A percentile compares a stretch with the other conserved stretches of the same genome.
phyloP scores from a whole-genome alignment of 768 basidiomycete species.

The Ephemerocybe angulata region DNA sequence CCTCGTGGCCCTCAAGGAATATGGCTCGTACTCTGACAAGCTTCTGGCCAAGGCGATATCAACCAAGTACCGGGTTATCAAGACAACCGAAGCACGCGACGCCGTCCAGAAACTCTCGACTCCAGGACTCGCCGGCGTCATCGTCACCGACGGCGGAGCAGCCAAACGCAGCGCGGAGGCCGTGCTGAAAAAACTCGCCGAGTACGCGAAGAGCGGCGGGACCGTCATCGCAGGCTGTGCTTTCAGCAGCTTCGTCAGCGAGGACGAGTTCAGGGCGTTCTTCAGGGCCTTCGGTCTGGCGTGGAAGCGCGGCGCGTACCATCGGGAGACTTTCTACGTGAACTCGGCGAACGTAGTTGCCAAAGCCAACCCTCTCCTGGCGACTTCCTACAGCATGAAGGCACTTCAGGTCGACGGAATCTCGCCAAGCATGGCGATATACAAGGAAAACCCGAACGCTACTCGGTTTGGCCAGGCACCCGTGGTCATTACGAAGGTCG shows the following conservation, averaged over 20 bases:
- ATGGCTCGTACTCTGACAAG: too few relatives aligned
- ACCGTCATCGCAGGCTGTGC: constrained; percentile 31
- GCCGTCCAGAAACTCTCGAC: constrained; percentile 25
- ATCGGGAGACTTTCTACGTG: constrained; percentile 33
- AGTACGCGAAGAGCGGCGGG: constrained; percentile 35
- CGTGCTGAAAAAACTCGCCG: constrained; percentile 28
- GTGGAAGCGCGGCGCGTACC: constrained; percentile 38
- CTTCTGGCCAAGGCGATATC: constrained; percentile 23
- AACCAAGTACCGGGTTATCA: constrained; percentile 19
- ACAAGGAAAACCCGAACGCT: constrained; percentile 18
- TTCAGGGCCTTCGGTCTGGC: constrained; percentile 30
- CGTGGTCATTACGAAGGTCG: constrained; percentile 21
- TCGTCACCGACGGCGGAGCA: constrained; percentile 36
- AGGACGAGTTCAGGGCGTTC: constrained; percentile 22
- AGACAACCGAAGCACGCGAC: constrained; percentile 12
- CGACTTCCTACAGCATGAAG: constrained; percentile 39
- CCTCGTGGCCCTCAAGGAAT: too few relatives aligned
- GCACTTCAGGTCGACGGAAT: constrained; percentile 32
- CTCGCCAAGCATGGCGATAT: constrained; percentile 27
- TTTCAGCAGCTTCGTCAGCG: constrained; percentile 27
- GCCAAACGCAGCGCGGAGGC: constrained; percentile 17
- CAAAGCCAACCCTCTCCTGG: constrained; percentile 25
- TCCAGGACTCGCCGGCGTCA: constrained; percentile 26
- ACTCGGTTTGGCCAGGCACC: constrained; percentile 18
- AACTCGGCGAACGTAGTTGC: constrained; percentile 29